phyloP scores from a whole-genome alignment of 345 rosid species.

The Noccaea bulbosa region DNA sequence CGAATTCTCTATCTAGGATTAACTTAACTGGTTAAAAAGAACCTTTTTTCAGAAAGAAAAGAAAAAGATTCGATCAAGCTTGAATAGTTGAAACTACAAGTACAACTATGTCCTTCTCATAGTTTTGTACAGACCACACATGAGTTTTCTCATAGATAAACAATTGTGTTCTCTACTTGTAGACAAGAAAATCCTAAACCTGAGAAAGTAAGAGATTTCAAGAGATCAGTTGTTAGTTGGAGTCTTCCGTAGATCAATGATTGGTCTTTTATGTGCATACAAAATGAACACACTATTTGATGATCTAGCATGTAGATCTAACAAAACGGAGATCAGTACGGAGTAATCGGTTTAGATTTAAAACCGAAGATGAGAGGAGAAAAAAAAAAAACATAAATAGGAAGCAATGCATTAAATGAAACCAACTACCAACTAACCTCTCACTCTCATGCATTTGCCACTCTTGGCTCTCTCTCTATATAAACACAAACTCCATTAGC shows the following conservation, averaged over 20 bases:
- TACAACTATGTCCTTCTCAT: constrained; percentile 5
- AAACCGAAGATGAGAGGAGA: constrained; percentile 24
- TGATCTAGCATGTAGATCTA: background rate
- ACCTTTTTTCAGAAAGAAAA: background rate
- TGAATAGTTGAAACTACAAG: background rate
- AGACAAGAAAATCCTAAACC: background rate
- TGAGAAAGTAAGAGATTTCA: background rate
- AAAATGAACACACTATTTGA: background rate
- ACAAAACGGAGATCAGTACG: constrained; percentile 19
- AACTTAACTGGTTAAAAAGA: background rate
- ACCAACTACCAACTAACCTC: constrained; percentile 44
- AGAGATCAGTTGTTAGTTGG: too few species aligned
- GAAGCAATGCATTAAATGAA: constrained; percentile 39
- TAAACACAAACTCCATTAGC: constrained; percentile 34
- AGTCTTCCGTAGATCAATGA: background rate
- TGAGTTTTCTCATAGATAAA: too few species aligned
- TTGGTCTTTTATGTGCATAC: constrained; percentile 18
- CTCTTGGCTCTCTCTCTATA: constrained; percentile 37
- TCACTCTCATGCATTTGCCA: constrained; percentile 21
- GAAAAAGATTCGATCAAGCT: background rate
- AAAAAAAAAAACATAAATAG: constrained; percentile 7
- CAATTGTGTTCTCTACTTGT: background rate
- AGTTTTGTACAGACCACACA: background rate
- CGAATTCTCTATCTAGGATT: constrained; percentile 7
- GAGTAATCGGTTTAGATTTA: background rate